phyloP scores from a whole-genome alignment of 148 eudicot genomes.

The Rhododendron vialii region DNA sequence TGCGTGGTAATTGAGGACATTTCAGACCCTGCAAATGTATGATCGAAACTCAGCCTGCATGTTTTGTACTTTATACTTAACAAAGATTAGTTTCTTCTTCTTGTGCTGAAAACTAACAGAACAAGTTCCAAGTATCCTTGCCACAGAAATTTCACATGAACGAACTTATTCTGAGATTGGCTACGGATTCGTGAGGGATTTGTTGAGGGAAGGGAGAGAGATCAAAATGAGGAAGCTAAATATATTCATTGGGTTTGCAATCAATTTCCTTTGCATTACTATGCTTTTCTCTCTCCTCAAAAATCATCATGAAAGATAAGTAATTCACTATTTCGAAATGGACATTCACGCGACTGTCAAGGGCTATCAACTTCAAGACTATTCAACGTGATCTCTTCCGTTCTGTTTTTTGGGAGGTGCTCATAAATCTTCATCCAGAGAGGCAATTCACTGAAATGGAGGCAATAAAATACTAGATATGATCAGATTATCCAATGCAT shows the following conservation, averaged over 20 bases:
- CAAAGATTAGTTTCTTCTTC: not conserved
- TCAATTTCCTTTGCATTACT: too few relatives aligned
- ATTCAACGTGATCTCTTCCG: not conserved
- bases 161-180: not conserved
- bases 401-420: too few relatives aligned
- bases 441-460: too few relatives aligned
- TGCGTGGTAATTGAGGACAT: not conserved
- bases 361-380: not conserved
- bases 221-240: too few relatives aligned
- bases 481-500: not conserved
- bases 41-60: not conserved
- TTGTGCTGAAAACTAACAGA: too few relatives aligned
- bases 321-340: not conserved
- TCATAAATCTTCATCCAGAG: too few relatives aligned
- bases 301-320: too few relatives aligned
- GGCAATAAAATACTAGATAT: too few relatives aligned
- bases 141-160: not conserved
- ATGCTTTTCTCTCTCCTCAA: too few relatives aligned
- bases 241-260: too few relatives aligned
- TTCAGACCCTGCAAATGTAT: not conserved
- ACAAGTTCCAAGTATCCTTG: too few relatives aligned
- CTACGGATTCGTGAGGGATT: not conserved
- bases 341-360: not conserved
- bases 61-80: too few relatives aligned
- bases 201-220: not conserved